Evolutionary conservation across 805 yeast genomes (phyloP).

Genomic region (Lipomyces starkeyi): DNA sequence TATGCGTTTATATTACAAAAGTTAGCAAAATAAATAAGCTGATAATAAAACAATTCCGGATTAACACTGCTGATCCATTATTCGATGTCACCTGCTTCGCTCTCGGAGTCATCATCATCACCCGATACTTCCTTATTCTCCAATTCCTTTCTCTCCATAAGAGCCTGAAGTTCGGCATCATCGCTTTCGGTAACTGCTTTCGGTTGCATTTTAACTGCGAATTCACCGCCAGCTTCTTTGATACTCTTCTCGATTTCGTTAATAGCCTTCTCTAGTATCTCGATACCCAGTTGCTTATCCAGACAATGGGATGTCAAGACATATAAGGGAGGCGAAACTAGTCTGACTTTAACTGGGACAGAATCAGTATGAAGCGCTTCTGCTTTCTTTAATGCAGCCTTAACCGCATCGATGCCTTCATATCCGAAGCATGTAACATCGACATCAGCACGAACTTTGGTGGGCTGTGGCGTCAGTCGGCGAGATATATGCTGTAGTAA

Average conservation of each 20-base stretch:
- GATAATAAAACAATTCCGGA: background rate
- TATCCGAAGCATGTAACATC: constrained; percentile 97
- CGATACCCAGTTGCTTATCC: constrained; percentile 89
- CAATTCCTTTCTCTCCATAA: constrained; percentile 89
- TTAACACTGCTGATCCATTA: constrained; percentile 7
- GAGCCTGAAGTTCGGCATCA: constrained; percentile 95
- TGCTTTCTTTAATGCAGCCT: constrained; percentile 83
- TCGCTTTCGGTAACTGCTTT: constrained; percentile 98
- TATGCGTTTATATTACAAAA: background rate
- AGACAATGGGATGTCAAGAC: constrained; percentile 91
- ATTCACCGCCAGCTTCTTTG: constrained; percentile 76
- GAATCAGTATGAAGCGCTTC: constrained; percentile 82
- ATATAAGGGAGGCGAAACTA: constrained; percentile 97
- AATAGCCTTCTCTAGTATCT: constrained; percentile 77
- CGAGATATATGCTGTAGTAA: constrained; percentile 85
- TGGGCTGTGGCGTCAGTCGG: constrained; percentile 97
- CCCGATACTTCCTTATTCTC: constrained; percentile 86
- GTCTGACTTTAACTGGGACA: constrained; percentile 87
- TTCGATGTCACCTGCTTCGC: constrained; percentile 42
- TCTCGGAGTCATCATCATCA: constrained; percentile 57
- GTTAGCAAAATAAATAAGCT: background rate
- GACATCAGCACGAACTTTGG: constrained; percentile 96
- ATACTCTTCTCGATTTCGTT: constrained; percentile 74
- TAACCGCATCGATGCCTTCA: constrained; percentile 98
- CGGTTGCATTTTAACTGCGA: constrained; percentile 96